phyloP scores from a whole-genome alignment of 202 grass and related monocot genomes.

The Panicum hallii region DNA sequence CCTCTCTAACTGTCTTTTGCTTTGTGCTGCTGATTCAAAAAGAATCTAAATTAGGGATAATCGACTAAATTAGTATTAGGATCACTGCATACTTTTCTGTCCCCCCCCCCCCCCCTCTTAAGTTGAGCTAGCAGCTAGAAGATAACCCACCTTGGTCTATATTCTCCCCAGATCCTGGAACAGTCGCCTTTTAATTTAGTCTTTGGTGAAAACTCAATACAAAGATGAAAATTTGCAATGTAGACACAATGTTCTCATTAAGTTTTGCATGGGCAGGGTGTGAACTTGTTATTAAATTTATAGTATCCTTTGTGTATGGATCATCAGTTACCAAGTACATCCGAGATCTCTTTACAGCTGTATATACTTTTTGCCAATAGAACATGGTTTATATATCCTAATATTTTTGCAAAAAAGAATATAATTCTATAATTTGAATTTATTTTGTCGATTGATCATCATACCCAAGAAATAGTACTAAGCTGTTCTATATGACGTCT shows the following conservation, averaged over 20 bases:
- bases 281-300: conserved; percentile 6
- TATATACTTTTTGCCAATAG: neutral
- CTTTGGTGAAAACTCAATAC: conserved; percentile 1
- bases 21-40: conserved; percentile 21
- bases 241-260: neutral
- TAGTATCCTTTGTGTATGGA: conserved; percentile 25
- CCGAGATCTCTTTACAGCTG: conserved; percentile 16
- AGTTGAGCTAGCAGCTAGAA: conserved; percentile 33
- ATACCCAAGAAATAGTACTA: neutral
- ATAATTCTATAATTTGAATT: conserved; percentile 19
- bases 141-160: neutral
- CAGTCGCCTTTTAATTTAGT: conserved; percentile 3
- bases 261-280: neutral
- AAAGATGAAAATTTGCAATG: neutral
- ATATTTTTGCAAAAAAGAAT: conserved; percentile 20
- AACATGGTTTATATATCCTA: conserved; percentile 21
- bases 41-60: neutral
- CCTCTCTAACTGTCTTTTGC: neutral
- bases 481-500: conserved; percentile 25
- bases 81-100: neutral
- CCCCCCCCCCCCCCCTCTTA: too few relatives aligned
- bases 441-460: conserved; percentile 27
- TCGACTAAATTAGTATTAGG: neutral
- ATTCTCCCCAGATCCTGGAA: conserved; percentile 8
- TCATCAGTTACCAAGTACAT: conserved; percentile 11